A percentile compares a stretch with the other conserved stretches of the same genome.
These are phyloP conservation scores for Picea mariana DNA, from an alignment of 83 land plant species.

Conservation along the genomic window DNA sequence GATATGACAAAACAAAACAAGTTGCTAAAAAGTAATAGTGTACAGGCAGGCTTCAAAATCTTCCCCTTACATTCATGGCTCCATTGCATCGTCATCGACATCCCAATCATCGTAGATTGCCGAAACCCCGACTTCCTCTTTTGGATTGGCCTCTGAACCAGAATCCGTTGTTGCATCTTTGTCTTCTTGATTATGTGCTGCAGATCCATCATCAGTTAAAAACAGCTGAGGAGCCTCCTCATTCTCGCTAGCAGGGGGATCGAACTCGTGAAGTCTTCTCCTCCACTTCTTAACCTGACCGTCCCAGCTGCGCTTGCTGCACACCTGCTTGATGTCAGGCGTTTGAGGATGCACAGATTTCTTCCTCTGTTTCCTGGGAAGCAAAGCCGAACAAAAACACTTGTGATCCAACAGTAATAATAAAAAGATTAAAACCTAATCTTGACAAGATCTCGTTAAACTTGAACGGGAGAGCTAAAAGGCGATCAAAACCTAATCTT, in stretches of 20 bases:
- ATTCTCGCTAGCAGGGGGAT: slow-evolving; percentile 36
- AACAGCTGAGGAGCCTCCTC: slow-evolving; percentile 8
- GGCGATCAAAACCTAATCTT: background rate
- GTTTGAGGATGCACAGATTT: slow-evolving; percentile 33
- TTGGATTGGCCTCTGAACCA: no score
- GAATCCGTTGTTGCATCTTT: no score
- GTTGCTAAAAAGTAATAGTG: no score
- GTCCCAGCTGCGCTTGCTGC: slow-evolving; percentile 61
- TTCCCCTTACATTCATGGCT: no score
- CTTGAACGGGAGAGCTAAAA: background rate
- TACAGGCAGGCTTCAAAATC: no score
- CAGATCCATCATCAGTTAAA: no score
- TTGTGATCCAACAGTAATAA: background rate
- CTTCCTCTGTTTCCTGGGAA: slow-evolving; percentile 22
- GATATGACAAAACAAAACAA: no score
- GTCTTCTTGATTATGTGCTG: no score
- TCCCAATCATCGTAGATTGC: no score
- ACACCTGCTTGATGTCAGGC: slow-evolving; percentile 44
- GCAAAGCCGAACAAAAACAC: background rate
- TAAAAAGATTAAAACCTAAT: background rate
- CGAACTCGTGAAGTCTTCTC: slow-evolving; percentile 37
- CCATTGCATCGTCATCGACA: no score
- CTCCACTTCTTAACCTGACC: slow-evolving; percentile 51
- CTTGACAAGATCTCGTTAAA: background rate
- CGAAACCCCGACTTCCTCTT: no score